Base-by-base conservation (phyloP, 2,329 filamentous ascomycete species). In the Pseudonectria buxi region DNA sequence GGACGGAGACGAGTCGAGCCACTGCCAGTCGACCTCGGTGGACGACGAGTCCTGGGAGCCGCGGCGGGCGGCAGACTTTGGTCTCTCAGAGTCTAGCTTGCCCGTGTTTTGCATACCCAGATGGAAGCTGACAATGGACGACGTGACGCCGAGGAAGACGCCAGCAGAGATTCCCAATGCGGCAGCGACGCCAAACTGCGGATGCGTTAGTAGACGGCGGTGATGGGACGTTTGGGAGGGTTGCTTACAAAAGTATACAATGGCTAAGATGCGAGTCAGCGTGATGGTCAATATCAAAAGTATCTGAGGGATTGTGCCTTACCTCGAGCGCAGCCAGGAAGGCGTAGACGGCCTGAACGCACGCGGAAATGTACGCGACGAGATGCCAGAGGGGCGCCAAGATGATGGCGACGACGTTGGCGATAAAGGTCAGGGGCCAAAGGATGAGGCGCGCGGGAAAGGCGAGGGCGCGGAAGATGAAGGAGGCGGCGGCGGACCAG, bases 151-250 rank as follows among this genome's bases (percentile, higher is more conserved):
- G 28, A 88, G 58, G 13, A 74, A 45, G 33, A 78, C 57, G 33
- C 83, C 85, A 18, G 78, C 65, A 10, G 76, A 33, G 34, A 80
- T 61, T n/a, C 86, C 86, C 34, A 86, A 68, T 13, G 84, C 58
- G 24, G 75, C 70, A 7, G 84, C 86, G 15, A 78, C 71, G 32
- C 78, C 78, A 30, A 88, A 67, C 66, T 69, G 36, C 4, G 18
- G 28, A 7, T 28, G 10, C 22, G 10, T 37, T 28, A 30, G 33
- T 9, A 36, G 31, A 54, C 48, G 35, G 59, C 57, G 14, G 15
- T 10, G n/a, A 14, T 14, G 15, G 10, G 30, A n/a, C 3, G 13
- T 30, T 25, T 15, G 22, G 1, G 7, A 11, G n/a, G 14, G 11
- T 22, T 11, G n/a, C 63, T 41, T 51, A 69, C 66, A 49, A 64